Base-by-base conservation (phyloP, 257 asterid species). In the Solanum paucissectum region DNA sequence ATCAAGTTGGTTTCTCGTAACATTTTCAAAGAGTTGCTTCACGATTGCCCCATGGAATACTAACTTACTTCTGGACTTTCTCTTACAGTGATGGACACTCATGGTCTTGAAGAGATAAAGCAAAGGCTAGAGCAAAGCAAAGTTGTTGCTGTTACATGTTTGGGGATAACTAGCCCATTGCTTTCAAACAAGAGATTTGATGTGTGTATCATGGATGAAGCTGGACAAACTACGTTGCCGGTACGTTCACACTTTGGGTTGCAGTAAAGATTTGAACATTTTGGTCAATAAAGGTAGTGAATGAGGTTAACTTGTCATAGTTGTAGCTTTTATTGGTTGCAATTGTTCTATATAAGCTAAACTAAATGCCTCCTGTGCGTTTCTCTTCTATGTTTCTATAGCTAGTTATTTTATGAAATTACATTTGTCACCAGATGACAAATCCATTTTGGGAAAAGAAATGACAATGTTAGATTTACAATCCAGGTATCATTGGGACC, bases 201-300 rank as follows among this genome's bases (percentile, higher is more conserved):
- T 91, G 87, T 95, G 86, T 97, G 99, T 94, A 95, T 97, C 92
- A 95, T 97, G 99, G 99, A 97, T 92, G 99, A 97, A 92, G 99
- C 99, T 76, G 99, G 99, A 88, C 99, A 97, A 90, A 95, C 94
- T 88, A 95, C 99, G 36, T 92, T 97, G 64, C 99, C 99, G 91
- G 99, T 97, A 93, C 81, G 87, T 91, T 52, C 8, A 29, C 32
- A 14, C 42, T 46, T 81, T 29, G 27, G 12, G 29, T 81, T 46
- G 85, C 23, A 27, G 64, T 79, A 40, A 76, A n/a, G 64, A 79
- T 44, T 44, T 44, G 85, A 79, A 44, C 85, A 79, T 44, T 79
- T 79, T 79, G 38, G 64, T 79, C 66, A 44, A 27, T 16, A 42
- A 27, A 79, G 25, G 25, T 44, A 27, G 64, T 44, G 68, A 81